phyloP scores from a whole-genome alignment of 768 basidiomycete species.

The Suillus ampliporus region DNA sequence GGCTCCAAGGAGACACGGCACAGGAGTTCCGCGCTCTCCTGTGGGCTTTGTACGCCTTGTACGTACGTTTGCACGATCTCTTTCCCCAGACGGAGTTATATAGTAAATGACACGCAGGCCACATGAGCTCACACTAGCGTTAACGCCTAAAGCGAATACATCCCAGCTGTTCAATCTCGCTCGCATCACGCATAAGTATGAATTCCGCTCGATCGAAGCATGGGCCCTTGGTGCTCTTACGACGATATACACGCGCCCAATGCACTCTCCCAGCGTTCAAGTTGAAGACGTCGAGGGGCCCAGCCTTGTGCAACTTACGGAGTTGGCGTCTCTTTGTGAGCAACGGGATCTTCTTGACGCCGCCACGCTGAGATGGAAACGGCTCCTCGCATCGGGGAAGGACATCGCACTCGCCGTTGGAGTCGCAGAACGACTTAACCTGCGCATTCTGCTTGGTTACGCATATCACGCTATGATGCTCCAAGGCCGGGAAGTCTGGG shows the following conservation, averaged over 20 bases:
- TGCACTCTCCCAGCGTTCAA: slow-evolving; percentile 27
- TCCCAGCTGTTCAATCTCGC: slow-evolving; percentile 53
- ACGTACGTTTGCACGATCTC: slow-evolving; percentile 30
- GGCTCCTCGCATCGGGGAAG: slow-evolving; percentile 49
- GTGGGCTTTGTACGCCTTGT: slow-evolving; percentile 60
- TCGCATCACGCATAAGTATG: slow-evolving; percentile 54
- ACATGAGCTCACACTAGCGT: slow-evolving; percentile 51
- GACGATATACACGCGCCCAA: slow-evolving; percentile 39
- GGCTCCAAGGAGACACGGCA: slow-evolving; percentile 51
- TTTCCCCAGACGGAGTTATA: slow-evolving; percentile 7
- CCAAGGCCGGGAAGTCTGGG: slow-evolving; percentile 55
- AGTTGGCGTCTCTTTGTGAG: slow-evolving; percentile 57
- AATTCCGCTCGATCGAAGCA: slow-evolving; percentile 48
- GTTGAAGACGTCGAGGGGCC: slow-evolving; percentile 40
- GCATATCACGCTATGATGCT: slow-evolving; percentile 60
- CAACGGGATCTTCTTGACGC: slow-evolving; percentile 49
- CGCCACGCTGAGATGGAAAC: slow-evolving; percentile 51
- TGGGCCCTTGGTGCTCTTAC: slow-evolving; percentile 52
- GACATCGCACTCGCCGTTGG: slow-evolving; percentile 51
- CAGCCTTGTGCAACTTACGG: slow-evolving; percentile 54
- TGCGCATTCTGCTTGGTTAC: slow-evolving; percentile 51
- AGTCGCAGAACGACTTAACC: slow-evolving; percentile 53
- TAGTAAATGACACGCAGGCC: slow-evolving; percentile 37
- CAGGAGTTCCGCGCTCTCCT: slow-evolving; percentile 58
- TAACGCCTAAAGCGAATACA: slow-evolving; percentile 48